A percentile compares a stretch with the other conserved stretches of the same genome.
Conservation (phyloP, 208 protist species). For the Trypanosoma caninum region DNA sequence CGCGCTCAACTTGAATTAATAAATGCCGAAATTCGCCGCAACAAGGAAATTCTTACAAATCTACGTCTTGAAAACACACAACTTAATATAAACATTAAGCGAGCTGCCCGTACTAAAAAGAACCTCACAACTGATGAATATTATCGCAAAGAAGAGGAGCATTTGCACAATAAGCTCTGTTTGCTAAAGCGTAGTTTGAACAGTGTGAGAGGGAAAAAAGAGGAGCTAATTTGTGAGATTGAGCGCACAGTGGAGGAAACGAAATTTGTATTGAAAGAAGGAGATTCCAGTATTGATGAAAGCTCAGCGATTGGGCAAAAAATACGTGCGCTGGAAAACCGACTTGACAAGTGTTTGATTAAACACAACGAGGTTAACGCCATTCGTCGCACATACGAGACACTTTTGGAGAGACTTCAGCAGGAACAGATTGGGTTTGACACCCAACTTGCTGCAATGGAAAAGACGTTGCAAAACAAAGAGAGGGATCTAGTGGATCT, state of each 20-base stretch:
- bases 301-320: constrained; percentile 82
- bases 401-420: constrained; percentile 92
- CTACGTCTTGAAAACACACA: constrained; percentile 90
- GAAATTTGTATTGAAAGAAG: constrained; percentile 49
- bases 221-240: constrained; percentile 64
- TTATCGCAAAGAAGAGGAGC: constrained; percentile 72
- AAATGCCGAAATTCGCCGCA: constrained; percentile 75
- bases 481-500: constrained; percentile 91
- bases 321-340: constrained; percentile 93
- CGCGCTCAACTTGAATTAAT: constrained; percentile 82
- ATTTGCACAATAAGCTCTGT: constrained; percentile 79
- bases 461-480: constrained; percentile 85
- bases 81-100: constrained; percentile 48
- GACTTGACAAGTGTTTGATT: constrained; percentile 96
- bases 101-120: constrained; percentile 52
- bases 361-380: constrained; percentile 96
- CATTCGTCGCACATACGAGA: constrained; percentile 94
- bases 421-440: constrained; percentile 91
- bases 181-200: constrained; percentile 83
- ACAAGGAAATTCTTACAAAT: constrained; percentile 79
- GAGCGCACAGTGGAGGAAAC: constrained; percentile 45
- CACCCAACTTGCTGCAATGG: constrained; percentile 84
- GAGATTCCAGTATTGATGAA: constrained; percentile 52
- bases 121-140: constrained; percentile 65
- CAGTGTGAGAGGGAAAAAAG: constrained; percentile 75